Conservation (phyloP, 192 early-diverging fungal species). For the Phlyctochytrium bullatum region DNA sequence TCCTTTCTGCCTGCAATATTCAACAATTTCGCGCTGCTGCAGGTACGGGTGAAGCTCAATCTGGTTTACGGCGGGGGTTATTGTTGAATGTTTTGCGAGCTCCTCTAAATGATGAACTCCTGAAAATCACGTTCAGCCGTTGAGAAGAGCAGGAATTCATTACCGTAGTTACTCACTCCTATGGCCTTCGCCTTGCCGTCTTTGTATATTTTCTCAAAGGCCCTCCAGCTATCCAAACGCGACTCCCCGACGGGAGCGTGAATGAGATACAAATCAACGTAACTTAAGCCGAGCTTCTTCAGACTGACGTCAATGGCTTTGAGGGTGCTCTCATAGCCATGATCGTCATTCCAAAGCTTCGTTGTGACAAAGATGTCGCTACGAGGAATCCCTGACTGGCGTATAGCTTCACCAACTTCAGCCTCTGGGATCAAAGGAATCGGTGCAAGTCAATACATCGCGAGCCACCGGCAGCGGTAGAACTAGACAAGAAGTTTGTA, state of each 20-base stretch:
- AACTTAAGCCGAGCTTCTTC: conserved; percentile 48
- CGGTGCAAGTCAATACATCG: too few relatives aligned
- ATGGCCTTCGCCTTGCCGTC: conserved; percentile 72
- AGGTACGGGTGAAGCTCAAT: conserved; percentile 80
- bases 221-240: conserved; percentile 65
- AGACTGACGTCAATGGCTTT: conserved; percentile 52
- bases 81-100: conserved; percentile 59
- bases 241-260: conserved; percentile 49
- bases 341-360: conserved; percentile 70
- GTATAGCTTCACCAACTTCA: conserved; percentile 28
- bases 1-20: conserved; percentile 65
- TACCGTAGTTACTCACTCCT: conserved; percentile 79
- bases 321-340: conserved; percentile 47
- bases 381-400: conserved; percentile 20
- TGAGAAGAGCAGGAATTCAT: conserved; percentile 6
- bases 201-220: conserved; percentile 74
- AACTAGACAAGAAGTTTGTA: not conserved
- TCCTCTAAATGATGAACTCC: conserved; percentile 43
- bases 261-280: conserved; percentile 65
- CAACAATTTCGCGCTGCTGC: conserved; percentile 66
- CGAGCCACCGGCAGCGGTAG: too few relatives aligned
- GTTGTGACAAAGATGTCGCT: conserved; percentile 61
- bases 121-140: conserved; percentile 35
- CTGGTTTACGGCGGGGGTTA: conserved; percentile 83
- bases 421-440: conserved; percentile 6